Evolutionary conservation across 768 basidiomycete species (phyloP), one percentile per base, ranked within the genome.

Genomic region (Mycena venus): DNA sequence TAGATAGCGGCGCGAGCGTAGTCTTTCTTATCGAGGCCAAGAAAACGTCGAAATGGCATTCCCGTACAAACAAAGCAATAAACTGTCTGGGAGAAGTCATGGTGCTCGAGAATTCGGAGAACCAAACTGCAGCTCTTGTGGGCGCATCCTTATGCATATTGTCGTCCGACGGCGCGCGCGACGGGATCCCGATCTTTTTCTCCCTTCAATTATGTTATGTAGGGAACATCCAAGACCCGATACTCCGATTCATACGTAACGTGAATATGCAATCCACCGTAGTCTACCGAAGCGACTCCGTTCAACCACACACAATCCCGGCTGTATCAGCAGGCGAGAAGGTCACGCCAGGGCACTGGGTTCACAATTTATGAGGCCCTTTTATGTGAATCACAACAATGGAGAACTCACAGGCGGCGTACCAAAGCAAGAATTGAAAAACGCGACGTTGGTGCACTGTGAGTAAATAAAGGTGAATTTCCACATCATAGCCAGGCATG

Each of bases 271-370:
- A 65, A 65, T 65, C 49, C 63, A 51, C 63, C 63, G 63, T 49
- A 65, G 63, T 64, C 44, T 63, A 63, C 61, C 61, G 27, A 44
- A 47, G 61, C 49, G 62, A 47, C 47, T 53, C 49, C 63, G 63
- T 65, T 65, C 63, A 65, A 51, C 63, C 63, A 65, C 63, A 65
- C 49, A 53, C 47, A 65, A 38, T 25, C 53, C 63, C 63, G 63
- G 63, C 63, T 53, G 63, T 65, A 65, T 65, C 63, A 53, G 63
- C 63, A 51, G 63, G 63, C 49, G 63, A 65, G 63, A 65, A 65
- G 63, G 63, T 65, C 63, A 65, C 63, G 49, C 63, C 63, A 53
- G 63, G 63, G 63, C 63, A 65, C 63, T 65, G 49, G 62, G 63
- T 53, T 65, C 63, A 65, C 32, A 65, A 36, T 65, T 38, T 32